Evolutionary conservation across 306 rosid genomes (phyloP), one percentile per base, ranked within the genome.

Genomic region (Pachyrhizus erosus): DNA sequence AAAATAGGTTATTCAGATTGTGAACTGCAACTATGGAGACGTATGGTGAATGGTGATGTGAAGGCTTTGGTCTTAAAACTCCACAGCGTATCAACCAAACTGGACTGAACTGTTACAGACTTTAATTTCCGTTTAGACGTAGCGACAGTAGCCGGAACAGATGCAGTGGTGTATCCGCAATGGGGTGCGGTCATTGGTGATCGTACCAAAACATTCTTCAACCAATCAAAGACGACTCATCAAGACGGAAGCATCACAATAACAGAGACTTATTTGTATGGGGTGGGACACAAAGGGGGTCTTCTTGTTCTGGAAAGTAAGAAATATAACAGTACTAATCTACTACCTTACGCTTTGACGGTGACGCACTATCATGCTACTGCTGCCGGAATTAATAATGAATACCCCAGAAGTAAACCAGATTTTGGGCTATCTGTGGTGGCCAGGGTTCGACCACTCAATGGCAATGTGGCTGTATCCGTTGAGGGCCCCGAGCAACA

Each of bases 401-500:
- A n/a, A n/a, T 46, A 46, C 18, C 52, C 2, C 14, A 5, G 23
- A 20, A 9, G 11, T 9, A 18, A 20, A 20, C 1, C 68, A 61
- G 68, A 61, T 27, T 26, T 26, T 61, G 68, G 68, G 1, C 40
- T 61, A 26, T 61, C 68, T 27, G 9, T 58, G 15, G 34, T 58
- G 17, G 33, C 17, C 3, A 58, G 21, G 27, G 3, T 55, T 55
- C 27, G 62, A 8, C 10, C 5, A 20, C 8, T 2, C 29, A 3
- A 3, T 55, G 29, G 62, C 1, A 21, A 3, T 6, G 20, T 55
- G 5, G 12, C 3, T 10, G 10, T 21, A 21, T 9, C 3, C 11
- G 71, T 76, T 11, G 71, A 76, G 9, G 80, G 80, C 0, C 80
- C 71, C 15, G 12, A n/a, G 0, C 61, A 42, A 18, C 80, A 75